Evolutionary conservation across 2,329 filamentous ascomycete species (phyloP).

Genomic region (Lasiodiplodia gonubiensis): DNA sequence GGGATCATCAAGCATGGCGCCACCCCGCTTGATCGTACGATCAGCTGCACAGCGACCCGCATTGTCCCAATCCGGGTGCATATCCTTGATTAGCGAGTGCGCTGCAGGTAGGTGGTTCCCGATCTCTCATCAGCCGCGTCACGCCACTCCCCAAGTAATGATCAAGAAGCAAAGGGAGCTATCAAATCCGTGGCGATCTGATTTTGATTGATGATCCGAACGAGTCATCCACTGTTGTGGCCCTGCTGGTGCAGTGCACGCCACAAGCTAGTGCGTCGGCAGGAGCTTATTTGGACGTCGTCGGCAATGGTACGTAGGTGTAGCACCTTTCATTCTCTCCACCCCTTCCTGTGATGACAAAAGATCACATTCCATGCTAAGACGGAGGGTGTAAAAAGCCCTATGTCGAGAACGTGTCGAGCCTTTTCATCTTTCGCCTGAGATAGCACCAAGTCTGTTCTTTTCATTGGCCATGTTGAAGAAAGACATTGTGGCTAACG

Average conservation of each 20-base stretch:
- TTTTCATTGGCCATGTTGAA: conserved; percentile 3
- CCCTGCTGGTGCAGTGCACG: background rate
- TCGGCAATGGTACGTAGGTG: background rate
- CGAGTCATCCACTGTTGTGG: background rate
- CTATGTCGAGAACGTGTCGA: conserved; percentile 31
- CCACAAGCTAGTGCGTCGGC: background rate
- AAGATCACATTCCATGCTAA: conserved; percentile 40
- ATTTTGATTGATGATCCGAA: conserved; percentile 22
- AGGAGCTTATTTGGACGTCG: conserved; percentile 18
- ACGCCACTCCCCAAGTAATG: conserved; percentile 28
- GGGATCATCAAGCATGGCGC: conserved; percentile 24
- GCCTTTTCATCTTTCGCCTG: conserved; percentile 37
- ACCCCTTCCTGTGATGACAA: conserved; percentile 33
- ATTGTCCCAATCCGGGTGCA: conserved; percentile 4
- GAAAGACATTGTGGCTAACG: conserved; percentile 6
- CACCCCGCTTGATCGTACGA: conserved; percentile 29
- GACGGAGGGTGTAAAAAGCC: conserved; percentile 33
- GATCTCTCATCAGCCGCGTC: conserved; percentile 21
- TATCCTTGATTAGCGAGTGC: conserved; percentile 6
- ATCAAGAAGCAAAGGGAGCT: conserved; percentile 26
- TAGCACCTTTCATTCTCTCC: background rate
- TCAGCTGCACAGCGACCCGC: conserved; percentile 22
- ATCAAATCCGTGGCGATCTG: conserved; percentile 30
- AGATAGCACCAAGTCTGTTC: conserved; percentile 14
- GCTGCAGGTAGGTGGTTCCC: conserved; percentile 19